A percentile compares a stretch with the other conserved stretches of the same genome.
Evolutionary conservation across 2,329 filamentous ascomycete species (phyloP).

Genomic region (Didymosphaeria variabile): DNA sequence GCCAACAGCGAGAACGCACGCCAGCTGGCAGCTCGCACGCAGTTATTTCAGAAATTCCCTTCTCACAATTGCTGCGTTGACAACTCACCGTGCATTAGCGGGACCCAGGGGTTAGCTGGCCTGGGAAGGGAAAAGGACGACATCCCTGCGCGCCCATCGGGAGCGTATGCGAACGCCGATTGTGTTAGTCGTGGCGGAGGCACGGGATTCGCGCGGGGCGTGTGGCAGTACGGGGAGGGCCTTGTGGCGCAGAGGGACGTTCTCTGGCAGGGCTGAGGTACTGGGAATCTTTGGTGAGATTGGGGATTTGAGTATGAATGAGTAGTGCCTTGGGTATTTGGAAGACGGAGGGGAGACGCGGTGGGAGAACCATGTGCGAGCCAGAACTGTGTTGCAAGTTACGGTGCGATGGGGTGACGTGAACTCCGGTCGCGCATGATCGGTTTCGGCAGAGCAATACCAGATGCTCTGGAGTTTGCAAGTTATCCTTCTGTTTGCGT

Average conservation of each 20-base stretch:
- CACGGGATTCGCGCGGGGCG: not conserved
- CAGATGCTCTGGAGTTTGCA: not conserved
- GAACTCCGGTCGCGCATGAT: not conserved
- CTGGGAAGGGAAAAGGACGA: not conserved
- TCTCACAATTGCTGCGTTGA: slow-evolving; percentile 39
- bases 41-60: slow-evolving; percentile 19
- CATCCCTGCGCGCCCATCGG: slow-evolving; percentile 16
- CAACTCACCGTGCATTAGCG: slow-evolving; percentile 53
- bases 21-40: slow-evolving; percentile 20
- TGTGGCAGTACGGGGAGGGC: not conserved
- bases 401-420: not conserved
- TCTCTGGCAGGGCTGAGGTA: not conserved
- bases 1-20: slow-evolving; percentile 12
- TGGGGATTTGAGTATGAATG: not conserved
- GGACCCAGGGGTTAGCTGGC: slow-evolving; percentile 39
- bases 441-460: not conserved
- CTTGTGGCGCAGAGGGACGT: not conserved
- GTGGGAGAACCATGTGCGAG: not conserved
- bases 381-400: not conserved
- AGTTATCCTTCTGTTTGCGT: not conserved
- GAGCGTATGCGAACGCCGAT: slow-evolving; percentile 13
- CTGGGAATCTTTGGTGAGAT: not conserved
- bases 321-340: not conserved
- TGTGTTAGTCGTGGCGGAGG: not conserved
- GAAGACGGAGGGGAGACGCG: not conserved